These are phyloP conservation scores for Astrothelium macrocarpum DNA, from an alignment of 495 filamentous ascomycete species.

Conservation along the genomic window DNA sequence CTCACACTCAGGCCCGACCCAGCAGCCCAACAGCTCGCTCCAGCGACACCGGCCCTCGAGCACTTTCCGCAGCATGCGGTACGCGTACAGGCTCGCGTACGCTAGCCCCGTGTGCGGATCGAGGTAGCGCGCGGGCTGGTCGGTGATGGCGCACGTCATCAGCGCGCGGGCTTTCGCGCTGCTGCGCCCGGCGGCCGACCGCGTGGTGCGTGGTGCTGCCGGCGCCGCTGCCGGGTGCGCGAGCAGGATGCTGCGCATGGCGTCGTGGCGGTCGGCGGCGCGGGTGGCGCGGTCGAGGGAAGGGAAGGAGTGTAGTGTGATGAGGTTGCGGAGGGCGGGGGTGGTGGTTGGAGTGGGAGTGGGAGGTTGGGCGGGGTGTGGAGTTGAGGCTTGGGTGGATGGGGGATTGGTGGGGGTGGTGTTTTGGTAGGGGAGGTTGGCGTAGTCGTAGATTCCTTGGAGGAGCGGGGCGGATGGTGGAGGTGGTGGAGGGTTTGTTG, in stretches of 20 bases:
- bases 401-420: conserved; percentile 13
- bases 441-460: conserved; percentile 29
- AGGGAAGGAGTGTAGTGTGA: conserved; percentile 20
- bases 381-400: not conserved
- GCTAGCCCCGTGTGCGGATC: conserved; percentile 33
- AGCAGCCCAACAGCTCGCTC: conserved; percentile 29
- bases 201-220: too few relatives aligned
- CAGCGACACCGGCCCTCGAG: conserved; percentile 27
- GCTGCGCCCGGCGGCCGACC: not conserved
- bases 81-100: conserved; percentile 28
- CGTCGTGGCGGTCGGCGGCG: not conserved
- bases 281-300: not conserved
- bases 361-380: not conserved
- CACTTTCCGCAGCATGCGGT: conserved; percentile 26
- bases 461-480: conserved; percentile 15
- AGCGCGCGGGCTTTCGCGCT: not conserved
- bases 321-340: conserved; percentile 22
- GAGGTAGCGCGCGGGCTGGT: conserved; percentile 23
- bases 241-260: not conserved
- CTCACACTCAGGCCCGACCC: conserved; percentile 25
- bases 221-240: too few relatives aligned
- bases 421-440: conserved; percentile 11
- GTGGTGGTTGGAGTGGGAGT: conserved; percentile 7
- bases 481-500: conserved; percentile 16
- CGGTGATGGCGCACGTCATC: conserved; percentile 26